phyloP scores from a whole-genome alignment of 2,329 filamentous ascomycete genomes.

The Beauveria sp. region DNA sequence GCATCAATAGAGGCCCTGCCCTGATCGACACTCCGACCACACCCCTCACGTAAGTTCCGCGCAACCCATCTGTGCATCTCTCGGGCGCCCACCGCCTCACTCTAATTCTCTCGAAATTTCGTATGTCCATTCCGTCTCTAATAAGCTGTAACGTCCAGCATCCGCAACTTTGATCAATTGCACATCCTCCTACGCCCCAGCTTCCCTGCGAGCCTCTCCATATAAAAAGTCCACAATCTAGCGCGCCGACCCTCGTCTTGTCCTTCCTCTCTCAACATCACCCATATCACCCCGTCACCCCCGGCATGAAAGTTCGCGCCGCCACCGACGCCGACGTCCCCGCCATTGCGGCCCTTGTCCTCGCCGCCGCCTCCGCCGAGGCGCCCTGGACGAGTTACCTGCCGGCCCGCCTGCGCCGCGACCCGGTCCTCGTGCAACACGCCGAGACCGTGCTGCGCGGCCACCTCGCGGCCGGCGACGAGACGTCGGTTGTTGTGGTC shows the following conservation, averaged over 20 bases:
- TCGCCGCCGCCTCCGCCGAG: constrained; percentile 13
- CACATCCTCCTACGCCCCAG: too few species aligned
- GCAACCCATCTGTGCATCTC: too few species aligned
- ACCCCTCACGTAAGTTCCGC: too few species aligned
- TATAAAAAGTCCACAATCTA: too few species aligned
- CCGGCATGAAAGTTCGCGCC: constrained; percentile 13
- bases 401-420: constrained; percentile 1
- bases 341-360: constrained; percentile 13
- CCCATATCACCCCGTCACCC: neutral
- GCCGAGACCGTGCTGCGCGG: constrained; percentile 4
- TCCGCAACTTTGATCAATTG: too few species aligned
- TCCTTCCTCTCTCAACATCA: neutral
- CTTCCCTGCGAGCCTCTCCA: too few species aligned
- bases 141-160: too few species aligned
- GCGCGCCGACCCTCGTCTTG: neutral
- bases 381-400: constrained; percentile 13
- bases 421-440: neutral
- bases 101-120: too few species aligned
- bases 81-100: too few species aligned
- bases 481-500: constrained; percentile 10
- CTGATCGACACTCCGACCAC: too few species aligned
- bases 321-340: constrained; percentile 15
- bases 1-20: too few species aligned
- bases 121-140: too few species aligned
- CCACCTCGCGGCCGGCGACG: constrained; percentile 3